These are phyloP conservation scores for Onygenales sp. DNA, from an alignment of 2,329 filamentous ascomycete species.

Conservation along the genomic window DNA sequence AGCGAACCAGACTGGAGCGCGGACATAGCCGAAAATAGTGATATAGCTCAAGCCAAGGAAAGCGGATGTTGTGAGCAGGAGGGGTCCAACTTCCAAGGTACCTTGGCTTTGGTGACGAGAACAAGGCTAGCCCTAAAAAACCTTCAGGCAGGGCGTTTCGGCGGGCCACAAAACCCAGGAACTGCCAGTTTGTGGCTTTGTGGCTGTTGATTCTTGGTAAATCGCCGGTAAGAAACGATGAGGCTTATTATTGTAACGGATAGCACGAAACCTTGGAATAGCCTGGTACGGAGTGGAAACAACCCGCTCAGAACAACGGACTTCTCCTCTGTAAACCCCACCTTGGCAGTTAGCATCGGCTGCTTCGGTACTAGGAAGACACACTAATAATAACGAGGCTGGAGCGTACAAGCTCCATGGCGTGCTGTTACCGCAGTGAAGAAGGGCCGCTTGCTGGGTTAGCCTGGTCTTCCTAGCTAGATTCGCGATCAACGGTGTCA, in stretches of 20 bases:
- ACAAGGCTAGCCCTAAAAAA: neutral
- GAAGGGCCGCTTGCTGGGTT: neutral
- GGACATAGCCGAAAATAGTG: slow-evolving; percentile 3
- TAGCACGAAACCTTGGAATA: neutral
- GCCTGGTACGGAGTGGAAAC: neutral
- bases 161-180: neutral
- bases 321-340: neutral
- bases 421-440: neutral
- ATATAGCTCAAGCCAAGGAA: neutral
- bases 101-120: neutral
- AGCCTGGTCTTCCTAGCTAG: slow-evolving; percentile 4
- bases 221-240: neutral
- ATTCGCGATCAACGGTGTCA: slow-evolving; percentile 8
- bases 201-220: neutral
- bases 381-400: neutral
- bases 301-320: neutral
- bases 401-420: neutral
- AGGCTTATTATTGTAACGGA: no score
- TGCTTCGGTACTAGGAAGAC: neutral
- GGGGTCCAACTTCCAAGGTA: neutral
- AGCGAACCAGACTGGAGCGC: neutral
- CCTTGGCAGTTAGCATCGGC: neutral
- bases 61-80: neutral
- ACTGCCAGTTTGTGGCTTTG: neutral
- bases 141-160: neutral